Evolutionary conservation across 2,329 filamentous ascomycete species (phyloP).

Genomic region (Apiospora koreana): DNA sequence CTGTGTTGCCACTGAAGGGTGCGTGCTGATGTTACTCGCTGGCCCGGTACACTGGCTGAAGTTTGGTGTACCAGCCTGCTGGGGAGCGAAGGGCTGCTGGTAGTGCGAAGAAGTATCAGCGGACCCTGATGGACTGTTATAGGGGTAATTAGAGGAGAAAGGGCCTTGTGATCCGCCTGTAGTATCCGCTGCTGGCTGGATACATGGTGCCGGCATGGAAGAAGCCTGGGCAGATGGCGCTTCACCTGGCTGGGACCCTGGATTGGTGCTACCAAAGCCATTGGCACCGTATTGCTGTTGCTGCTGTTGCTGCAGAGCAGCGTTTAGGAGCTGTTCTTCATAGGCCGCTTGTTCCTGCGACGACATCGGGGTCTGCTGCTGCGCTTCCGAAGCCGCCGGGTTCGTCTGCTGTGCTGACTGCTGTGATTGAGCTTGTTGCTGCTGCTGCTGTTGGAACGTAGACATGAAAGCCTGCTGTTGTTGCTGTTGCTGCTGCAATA

Average conservation of each 20-base stretch:
- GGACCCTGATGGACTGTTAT: background rate
- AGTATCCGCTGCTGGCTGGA: background rate
- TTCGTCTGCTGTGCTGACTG: background rate
- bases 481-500: background rate
- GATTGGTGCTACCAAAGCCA: background rate
- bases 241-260: background rate
- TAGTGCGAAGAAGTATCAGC: background rate
- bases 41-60: background rate
- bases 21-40: background rate
- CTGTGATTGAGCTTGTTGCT: background rate
- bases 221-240: too few relatives aligned
- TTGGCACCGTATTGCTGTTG: background rate
- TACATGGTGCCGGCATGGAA: background rate
- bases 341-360: background rate
- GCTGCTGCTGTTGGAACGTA: background rate
- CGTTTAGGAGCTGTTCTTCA: background rate
- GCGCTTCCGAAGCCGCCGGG: background rate
- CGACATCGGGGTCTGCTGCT: background rate
- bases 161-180: background rate
- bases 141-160: background rate
- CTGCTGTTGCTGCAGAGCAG: background rate
- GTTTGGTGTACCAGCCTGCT: background rate
- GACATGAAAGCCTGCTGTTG: background rate
- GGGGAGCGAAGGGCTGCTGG: background rate
- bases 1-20: background rate